These are phyloP conservation scores for Fusarium sp. DNA, from an alignment of 2,329 filamentous ascomycete species.

Conservation along the genomic window DNA sequence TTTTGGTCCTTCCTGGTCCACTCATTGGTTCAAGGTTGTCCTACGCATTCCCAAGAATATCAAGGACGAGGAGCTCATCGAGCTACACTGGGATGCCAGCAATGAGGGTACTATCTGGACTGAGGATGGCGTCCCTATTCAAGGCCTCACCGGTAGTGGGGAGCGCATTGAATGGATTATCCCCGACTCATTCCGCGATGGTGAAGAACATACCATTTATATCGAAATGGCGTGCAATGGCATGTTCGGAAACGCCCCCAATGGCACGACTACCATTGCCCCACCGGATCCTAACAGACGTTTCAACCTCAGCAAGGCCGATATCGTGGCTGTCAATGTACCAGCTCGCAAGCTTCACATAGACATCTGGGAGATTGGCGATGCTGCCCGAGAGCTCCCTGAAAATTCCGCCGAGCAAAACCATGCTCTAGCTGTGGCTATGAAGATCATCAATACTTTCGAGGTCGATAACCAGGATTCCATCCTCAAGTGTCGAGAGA, in stretches of 20 bases:
- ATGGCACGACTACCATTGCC: constrained; percentile 82
- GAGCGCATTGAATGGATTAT: constrained; percentile 94
- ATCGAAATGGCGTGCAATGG: constrained; percentile 99
- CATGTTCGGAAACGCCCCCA: constrained; percentile 95
- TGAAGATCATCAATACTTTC: constrained; percentile 90
- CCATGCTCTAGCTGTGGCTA: constrained; percentile 83
- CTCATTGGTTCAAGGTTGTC: constrained; percentile 93
- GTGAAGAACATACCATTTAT: constrained; percentile 88
- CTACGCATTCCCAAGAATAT: constrained; percentile 82
- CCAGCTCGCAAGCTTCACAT: constrained; percentile 85
- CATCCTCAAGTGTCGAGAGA: constrained; percentile 81
- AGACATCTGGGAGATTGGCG: constrained; percentile 95
- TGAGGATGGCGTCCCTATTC: constrained; percentile 86
- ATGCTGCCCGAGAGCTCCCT: constrained; percentile 92
- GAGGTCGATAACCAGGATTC: constrained; percentile 82
- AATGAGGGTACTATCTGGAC: constrained; percentile 97
- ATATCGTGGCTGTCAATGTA: constrained; percentile 90
- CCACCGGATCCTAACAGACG: constrained; percentile 87
- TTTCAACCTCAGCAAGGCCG: constrained; percentile 79
- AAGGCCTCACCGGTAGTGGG: constrained; percentile 89
- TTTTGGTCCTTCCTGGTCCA: constrained; percentile 96
- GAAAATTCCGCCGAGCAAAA: constrained; percentile 90
- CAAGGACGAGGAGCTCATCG: constrained; percentile 81
- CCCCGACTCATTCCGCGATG: constrained; percentile 83
- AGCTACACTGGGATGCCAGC: constrained; percentile 95